Evolutionary conservation across 108 stramenopile species (phyloP).

Genomic region (Pseudonitzschia multistriata): DNA sequence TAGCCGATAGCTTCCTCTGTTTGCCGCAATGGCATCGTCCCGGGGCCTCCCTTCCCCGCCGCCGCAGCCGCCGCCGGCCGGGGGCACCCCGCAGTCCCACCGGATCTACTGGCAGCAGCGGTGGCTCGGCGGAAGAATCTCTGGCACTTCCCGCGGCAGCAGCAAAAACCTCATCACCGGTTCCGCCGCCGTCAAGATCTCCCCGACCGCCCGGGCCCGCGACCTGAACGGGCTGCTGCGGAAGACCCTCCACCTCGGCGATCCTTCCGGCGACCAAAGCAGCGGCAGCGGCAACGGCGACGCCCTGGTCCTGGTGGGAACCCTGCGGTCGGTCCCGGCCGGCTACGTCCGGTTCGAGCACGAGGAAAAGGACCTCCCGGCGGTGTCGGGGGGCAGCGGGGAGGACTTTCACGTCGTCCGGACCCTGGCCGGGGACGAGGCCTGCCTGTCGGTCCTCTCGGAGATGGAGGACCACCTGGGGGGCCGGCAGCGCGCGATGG

Average conservation of each 20-base stretch:
- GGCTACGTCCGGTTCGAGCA: constrained; percentile 54
- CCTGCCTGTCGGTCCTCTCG: constrained; percentile 32
- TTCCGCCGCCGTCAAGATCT: constrained; percentile 53
- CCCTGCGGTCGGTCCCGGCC: constrained; percentile 45
- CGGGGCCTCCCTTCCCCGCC: too few species aligned
- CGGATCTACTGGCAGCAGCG: constrained; percentile 62
- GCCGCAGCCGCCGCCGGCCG: too few species aligned
- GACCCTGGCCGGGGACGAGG: constrained; percentile 42
- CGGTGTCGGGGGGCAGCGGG: not conserved
- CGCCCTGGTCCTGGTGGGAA: constrained; percentile 54
- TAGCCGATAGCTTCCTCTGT: too few species aligned
- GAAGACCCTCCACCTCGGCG: constrained; percentile 35
- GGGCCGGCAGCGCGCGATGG: constrained; percentile 3
- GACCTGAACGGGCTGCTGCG: constrained; percentile 55
- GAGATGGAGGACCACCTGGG: constrained; percentile 38
- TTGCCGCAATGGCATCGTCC: too few species aligned
- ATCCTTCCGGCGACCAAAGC: not conserved
- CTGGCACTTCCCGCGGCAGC: not conserved
- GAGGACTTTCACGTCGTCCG: constrained; percentile 45
- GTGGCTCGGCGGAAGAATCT: constrained; percentile 2
- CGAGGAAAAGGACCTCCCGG: constrained; percentile 5
- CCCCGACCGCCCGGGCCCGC: constrained; percentile 36
- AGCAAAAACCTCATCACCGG: constrained; percentile 39
- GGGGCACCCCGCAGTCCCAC: constrained; percentile 49
- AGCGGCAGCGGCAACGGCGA: constrained; percentile 11